A percentile compares a stretch with the other conserved stretches of the same genome.
These are phyloP conservation scores for Bigelowiella natans DNA, from an alignment of 78 protist species.

Conservation along the genomic window DNA sequence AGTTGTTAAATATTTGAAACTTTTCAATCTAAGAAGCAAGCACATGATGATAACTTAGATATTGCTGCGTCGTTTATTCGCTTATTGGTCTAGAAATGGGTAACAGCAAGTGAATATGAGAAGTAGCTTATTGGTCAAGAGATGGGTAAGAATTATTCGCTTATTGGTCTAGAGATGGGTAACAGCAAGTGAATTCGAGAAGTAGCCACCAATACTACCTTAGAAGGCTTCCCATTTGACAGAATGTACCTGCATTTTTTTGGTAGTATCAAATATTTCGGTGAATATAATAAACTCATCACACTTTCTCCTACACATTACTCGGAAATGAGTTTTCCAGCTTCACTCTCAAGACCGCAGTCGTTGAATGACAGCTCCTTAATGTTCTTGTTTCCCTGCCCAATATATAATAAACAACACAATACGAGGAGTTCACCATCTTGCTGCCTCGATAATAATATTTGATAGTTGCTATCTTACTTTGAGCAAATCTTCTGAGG, in stretches of 20 bases:
- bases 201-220: no score
- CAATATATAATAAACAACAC: no score
- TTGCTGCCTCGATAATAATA: no score
- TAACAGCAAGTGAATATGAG: no score
- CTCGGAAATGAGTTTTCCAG: not conserved
- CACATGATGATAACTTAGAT: not conserved
- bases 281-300: not conserved
- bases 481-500: not conserved
- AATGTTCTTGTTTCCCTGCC: not conserved
- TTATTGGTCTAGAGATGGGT: no score
- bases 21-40: not conserved
- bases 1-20: not conserved
- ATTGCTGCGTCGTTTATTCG: not conserved
- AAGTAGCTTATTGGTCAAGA: no score
- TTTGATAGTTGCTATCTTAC: not conserved
- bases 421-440: no score
- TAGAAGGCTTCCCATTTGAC: not conserved
- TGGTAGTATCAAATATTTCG: no score
- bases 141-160: no score
- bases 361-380: not conserved
- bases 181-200: no score
- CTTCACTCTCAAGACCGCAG: not conserved
- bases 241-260: not conserved
- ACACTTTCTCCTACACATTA: not conserved
- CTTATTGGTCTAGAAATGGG: no score